Percentiles rank a stretch among this genome's conserved stretches.
Evolutionary conservation across 2,329 filamentous ascomycete species (phyloP).

Genomic region (Didymosphaeria variabile): DNA sequence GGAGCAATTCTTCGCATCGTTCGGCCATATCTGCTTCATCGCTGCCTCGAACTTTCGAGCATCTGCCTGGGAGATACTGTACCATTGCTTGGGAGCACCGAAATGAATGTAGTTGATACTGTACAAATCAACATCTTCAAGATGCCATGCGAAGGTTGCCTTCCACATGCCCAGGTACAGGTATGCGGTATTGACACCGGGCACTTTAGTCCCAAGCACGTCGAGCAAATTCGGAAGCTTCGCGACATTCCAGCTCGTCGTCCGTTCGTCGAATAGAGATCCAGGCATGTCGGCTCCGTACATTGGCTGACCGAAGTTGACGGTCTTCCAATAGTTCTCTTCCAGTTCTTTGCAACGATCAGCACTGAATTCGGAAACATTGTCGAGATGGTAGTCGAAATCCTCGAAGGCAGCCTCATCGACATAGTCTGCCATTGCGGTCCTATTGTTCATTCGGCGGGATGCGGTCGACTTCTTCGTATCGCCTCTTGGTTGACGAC

Average conservation of each 20-base stretch:
- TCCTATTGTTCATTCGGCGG: constrained; percentile 83
- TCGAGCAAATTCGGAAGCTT: constrained; percentile 93
- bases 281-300: constrained; percentile 98
- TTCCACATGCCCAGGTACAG: constrained; percentile 99
- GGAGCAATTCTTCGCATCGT: constrained; percentile 92
- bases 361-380: constrained; percentile 83
- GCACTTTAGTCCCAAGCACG: constrained; percentile 92
- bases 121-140: constrained; percentile 98
- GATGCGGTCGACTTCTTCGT: constrained; percentile 78
- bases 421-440: constrained; percentile 78
- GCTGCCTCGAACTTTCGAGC: constrained; percentile 90
- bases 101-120: constrained; percentile 99
- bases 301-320: constrained; percentile 92
- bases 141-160: constrained; percentile 97
- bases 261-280: constrained; percentile 88
- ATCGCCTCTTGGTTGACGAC: constrained; percentile 30
- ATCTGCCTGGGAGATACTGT: constrained; percentile 96
- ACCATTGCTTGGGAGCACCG: constrained; percentile 98
- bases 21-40: constrained; percentile 95
- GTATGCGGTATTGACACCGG: constrained; percentile 97
- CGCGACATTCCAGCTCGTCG: constrained; percentile 90
- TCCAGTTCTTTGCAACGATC: constrained; percentile 96
- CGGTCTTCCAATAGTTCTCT: constrained; percentile 94
- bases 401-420: constrained; percentile 91
- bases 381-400: constrained; percentile 89